Base-by-base conservation (phyloP, 345 rosid species). In the Gossypium rotundifolium region DNA sequence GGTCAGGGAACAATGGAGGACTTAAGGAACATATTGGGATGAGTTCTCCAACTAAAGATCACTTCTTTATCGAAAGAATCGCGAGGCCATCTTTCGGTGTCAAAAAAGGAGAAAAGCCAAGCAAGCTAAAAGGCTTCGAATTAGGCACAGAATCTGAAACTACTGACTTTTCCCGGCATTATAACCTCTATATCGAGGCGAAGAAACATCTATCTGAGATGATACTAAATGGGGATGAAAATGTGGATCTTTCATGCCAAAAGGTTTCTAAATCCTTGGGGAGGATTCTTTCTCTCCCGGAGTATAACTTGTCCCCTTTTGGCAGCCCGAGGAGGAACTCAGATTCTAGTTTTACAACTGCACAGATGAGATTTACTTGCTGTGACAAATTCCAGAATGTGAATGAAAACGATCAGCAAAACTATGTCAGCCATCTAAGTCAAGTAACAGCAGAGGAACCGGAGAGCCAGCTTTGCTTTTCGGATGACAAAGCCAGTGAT, bases 201-300 rank as follows among this genome's bases (percentile, higher is more conserved):
- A 96, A 84, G 87, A 96, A 88, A 77, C 99, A 91, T 86, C 87
- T 96, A 16, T 88, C 93, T 48, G 97, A 90, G 79, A 87, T 90
- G 92, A 83, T 96, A 76, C 84, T 81, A 73, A 85, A 65, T 74
- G 93, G 88, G 70, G 85, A 81, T 52, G 83, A 79, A 65, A 81
- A 73, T 80, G 78, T 65, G 6, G 83, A 77, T 70, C 74, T 79
- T 81, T 86, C 95, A 46, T 79, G 77, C 60, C 73, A 81, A 65
- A 84, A 77, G 44, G 74, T 70, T 52, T 88, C 90, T 2, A 90
- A 77, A 85, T 79, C 95, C 55, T 85, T 96, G 0, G 98, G 96
- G 61, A 83, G 88, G 78, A 90, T 95, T 74, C 96, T 95, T 40
- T 86, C 93, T 23, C 88, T 93, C 79, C 90, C 98, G 45, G 96